phyloP scores from a whole-genome alignment of 148 eudicot genomes.

The Nepenthes gracilis region DNA sequence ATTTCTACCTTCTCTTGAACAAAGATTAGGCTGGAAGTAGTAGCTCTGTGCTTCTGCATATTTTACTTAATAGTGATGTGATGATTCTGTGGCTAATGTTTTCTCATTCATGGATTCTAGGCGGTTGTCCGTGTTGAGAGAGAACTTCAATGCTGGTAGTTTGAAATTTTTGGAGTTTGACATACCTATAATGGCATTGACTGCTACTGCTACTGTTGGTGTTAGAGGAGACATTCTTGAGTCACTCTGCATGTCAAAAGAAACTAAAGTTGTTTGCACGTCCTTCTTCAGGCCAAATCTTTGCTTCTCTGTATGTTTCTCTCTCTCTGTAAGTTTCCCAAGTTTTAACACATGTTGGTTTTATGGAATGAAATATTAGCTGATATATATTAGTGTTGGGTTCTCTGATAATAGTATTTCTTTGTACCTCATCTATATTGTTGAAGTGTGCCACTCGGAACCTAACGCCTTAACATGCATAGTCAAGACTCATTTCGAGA shows the following conservation, averaged over 20 bases:
- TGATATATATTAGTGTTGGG: too few species aligned
- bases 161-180: conserved; percentile 53
- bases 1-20: too few species aligned
- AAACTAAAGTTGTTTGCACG: conserved; percentile 57
- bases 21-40: background rate
- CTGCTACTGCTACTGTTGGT: conserved; percentile 78
- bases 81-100: background rate
- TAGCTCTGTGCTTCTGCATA: background rate
- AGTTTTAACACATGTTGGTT: background rate
- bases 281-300: conserved; percentile 90
- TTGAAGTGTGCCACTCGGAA: too few species aligned
- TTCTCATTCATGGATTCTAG: conserved; percentile 21
- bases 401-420: too few species aligned
- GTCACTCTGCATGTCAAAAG: conserved; percentile 57
- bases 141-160: conserved; percentile 38
- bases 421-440: too few species aligned
- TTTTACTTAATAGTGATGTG: background rate
- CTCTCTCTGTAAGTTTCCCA: conserved; percentile 1
- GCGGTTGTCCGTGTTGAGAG: conserved; percentile 64
- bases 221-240: conserved; percentile 78
- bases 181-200: conserved; percentile 92
- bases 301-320: conserved; percentile 55
- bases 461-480: too few species aligned
- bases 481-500: too few species aligned
- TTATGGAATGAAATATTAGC: background rate